Conservation (phyloP, 2,329 filamentous ascomycete genomes). For the Aspergillus sp. region DNA sequence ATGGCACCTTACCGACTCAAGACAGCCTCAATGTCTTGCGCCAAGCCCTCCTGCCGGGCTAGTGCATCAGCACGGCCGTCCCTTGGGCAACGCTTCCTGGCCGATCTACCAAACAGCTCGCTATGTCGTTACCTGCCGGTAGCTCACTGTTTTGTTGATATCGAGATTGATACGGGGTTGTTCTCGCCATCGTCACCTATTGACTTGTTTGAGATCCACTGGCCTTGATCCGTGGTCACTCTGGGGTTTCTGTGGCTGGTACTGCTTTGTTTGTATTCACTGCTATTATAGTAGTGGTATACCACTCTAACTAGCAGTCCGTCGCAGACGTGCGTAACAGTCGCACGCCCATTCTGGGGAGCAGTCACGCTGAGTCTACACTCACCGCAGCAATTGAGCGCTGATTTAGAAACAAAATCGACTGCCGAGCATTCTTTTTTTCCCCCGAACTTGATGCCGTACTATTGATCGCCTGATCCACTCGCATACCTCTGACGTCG, state of each 20-base stretch:
- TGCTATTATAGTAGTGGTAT: not conserved
- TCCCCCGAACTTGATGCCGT: constrained; percentile 10
- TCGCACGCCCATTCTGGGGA: constrained; percentile 1
- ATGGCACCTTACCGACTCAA: not conserved
- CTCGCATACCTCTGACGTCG: constrained; percentile 10
- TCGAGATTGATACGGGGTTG: not conserved
- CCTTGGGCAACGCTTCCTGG: constrained; percentile 23
- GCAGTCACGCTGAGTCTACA: not conserved
- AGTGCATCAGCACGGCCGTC: constrained; percentile 20
- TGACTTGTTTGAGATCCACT: not conserved
- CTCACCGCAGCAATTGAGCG: not conserved
- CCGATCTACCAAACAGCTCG: constrained; percentile 13
- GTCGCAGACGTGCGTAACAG: not conserved
- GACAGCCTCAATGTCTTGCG: constrained; percentile 12
- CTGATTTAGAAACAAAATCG: not conserved
- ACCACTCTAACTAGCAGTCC: not conserved
- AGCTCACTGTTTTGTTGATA: constrained; percentile 14
- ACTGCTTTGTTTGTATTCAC: not conserved
- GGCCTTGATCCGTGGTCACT: not conserved
- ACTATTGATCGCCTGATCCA: constrained; percentile 9
- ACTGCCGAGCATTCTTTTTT: not conserved
- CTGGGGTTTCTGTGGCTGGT: not conserved
- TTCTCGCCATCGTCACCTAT: not conserved
- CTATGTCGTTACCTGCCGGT: constrained; percentile 7
- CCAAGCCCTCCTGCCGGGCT: constrained; percentile 12